These are phyloP conservation scores for Colletotrichum endophyticum DNA, from an alignment of 2,329 filamentous ascomycete genomes.

Conservation along the genomic window DNA sequence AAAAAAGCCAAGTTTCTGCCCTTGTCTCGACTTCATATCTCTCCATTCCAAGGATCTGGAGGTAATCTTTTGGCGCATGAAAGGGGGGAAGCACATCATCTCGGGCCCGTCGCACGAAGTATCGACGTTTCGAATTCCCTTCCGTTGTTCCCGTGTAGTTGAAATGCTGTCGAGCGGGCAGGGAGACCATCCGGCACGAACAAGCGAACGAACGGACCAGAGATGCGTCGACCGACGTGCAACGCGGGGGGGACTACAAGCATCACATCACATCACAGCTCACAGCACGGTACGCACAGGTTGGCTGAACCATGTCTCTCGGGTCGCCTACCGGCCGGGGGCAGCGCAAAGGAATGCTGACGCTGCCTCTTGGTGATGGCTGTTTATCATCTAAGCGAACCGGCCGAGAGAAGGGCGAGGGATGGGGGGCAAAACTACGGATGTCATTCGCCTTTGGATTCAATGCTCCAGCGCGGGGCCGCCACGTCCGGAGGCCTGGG, in stretches of 20 bases:
- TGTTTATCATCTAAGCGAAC: not conserved
- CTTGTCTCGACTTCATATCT: conserved; percentile 10
- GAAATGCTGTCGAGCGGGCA: not conserved
- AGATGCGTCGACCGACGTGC: not conserved
- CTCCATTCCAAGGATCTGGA: not conserved
- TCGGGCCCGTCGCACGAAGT: not conserved
- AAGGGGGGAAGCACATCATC: not conserved
- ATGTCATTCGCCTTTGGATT: not conserved
- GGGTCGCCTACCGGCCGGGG: not conserved
- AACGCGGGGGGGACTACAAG: not conserved
- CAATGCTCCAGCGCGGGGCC: not conserved
- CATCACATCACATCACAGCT: not conserved
- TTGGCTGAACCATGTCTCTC: not conserved
- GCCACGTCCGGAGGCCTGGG: not conserved
- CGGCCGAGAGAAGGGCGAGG: not conserved
- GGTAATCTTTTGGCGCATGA: not conserved
- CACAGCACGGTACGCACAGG: not conserved
- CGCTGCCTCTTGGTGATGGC: not conserved
- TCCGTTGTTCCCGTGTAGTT: not conserved
- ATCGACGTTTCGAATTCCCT: not conserved
- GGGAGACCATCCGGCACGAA: not conserved
- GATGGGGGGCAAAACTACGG: not conserved
- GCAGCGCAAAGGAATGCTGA: not conserved
- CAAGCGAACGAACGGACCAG: not conserved
- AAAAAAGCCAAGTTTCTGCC: not conserved